Percentiles rank a stretch among this genome's conserved stretches.
phyloP scores from a whole-genome alignment of 257 asterid genomes.

The Ilex asprella region DNA sequence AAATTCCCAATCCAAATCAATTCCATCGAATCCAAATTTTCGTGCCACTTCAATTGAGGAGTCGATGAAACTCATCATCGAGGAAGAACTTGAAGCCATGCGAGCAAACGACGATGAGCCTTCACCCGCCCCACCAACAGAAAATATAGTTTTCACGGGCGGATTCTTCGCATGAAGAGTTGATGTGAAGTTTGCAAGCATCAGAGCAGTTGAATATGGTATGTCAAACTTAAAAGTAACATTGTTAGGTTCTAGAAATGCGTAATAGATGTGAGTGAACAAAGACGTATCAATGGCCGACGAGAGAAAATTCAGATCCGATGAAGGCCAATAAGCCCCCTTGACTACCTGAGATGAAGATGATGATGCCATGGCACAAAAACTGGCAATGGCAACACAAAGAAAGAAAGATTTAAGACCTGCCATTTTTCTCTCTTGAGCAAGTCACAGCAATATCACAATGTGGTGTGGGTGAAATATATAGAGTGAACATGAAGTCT shows the following conservation, averaged over 20 bases:
- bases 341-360: conserved; percentile 27
- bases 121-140: conserved; percentile 62
- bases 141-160: conserved; percentile 38
- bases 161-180: conserved; percentile 45
- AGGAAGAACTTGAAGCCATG: conserved; percentile 33
- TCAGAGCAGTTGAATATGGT: conserved; percentile 24
- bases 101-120: conserved; percentile 35
- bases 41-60: conserved; percentile 68
- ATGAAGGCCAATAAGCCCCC: conserved; percentile 65
- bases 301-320: conserved; percentile 30
- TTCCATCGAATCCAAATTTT: conserved; percentile 54
- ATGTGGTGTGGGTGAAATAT: too few relatives aligned
- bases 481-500: too few relatives aligned
- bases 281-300: conserved; percentile 47
- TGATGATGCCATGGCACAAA: conserved; percentile 12
- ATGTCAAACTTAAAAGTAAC: conserved; percentile 41
- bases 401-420: conserved; percentile 8
- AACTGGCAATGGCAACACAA: conserved; percentile 13
- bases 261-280: conserved; percentile 63
- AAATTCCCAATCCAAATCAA: conserved; percentile 80
- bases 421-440: conserved; percentile 19
- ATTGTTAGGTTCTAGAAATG: conserved; percentile 49
- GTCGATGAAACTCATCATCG: conserved; percentile 38
- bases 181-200: conserved; percentile 46
- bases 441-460: too few relatives aligned